Evolutionary conservation across 2,329 filamentous ascomycete genomes (phyloP).

Genomic region (Pezizomycotina sp.): DNA sequence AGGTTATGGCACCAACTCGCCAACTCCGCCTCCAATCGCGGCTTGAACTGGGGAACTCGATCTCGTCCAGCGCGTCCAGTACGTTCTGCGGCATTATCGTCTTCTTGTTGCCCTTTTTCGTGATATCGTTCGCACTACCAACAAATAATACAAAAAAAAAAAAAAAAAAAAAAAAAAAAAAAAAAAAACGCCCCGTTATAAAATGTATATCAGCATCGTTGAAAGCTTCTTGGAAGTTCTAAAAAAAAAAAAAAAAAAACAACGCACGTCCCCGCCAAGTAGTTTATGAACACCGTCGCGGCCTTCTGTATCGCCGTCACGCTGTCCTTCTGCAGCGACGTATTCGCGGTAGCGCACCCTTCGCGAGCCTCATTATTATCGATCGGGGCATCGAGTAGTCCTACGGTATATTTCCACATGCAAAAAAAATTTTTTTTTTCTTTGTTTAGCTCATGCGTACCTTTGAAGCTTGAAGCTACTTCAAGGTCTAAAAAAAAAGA

Average conservation of each 20-base stretch:
- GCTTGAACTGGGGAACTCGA: slow-evolving; percentile 69
- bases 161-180: neutral
- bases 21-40: slow-evolving; percentile 58
- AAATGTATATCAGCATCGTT: neutral
- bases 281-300: slow-evolving; percentile 69
- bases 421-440: neutral
- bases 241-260: neutral
- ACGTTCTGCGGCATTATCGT: slow-evolving; percentile 52
- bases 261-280: slow-evolving; percentile 56
- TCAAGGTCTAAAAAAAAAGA: neutral
- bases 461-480: slow-evolving; percentile 1
- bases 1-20: slow-evolving; percentile 25
- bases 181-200: neutral
- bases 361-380: slow-evolving; percentile 63
- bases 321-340: slow-evolving; percentile 65
- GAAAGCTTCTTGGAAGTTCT: neutral
- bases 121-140: slow-evolving; percentile 54
- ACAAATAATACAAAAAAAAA: slow-evolving; percentile 3
- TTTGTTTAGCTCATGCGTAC: neutral
- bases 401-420: slow-evolving; percentile 29
- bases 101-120: slow-evolving; percentile 38
- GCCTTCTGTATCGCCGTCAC: slow-evolving; percentile 64
- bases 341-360: slow-evolving; percentile 63
- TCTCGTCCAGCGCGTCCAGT: slow-evolving; percentile 89
- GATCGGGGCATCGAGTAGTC: slow-evolving; percentile 65